Base-by-base conservation (phyloP, 805 yeast species). In the Starmerella apis region DNA sequence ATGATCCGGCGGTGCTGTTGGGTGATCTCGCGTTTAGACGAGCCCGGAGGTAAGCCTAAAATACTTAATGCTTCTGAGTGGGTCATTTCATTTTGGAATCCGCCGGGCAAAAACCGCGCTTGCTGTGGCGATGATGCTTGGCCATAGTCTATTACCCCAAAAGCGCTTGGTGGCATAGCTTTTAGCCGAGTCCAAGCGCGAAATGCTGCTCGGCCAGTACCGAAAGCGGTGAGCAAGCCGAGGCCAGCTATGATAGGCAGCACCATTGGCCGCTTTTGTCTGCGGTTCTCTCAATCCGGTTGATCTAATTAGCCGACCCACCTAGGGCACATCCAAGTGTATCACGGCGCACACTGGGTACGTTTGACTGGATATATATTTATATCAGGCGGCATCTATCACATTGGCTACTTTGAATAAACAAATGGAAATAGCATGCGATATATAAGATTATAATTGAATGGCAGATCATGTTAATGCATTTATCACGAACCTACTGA, bases 1-100 rank as follows among this genome's bases (percentile, higher is more conserved):
- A 88, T 84, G 61, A 87, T 81, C 59, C 72, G 73, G 68, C 95
- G 77, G 64, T 88, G 95, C 52, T 79, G 80, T 54, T 81, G 86
- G 63, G 83, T 82, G 61, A 87, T 71, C 77, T 79, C 77, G 72
- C 61, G 80, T 67, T 39, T 27, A 58, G 67, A 63, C 50, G 72
- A 61, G 49, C 55, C 42, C 42, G 53, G 50, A 48, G 49, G 50
- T 16, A 75, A 66, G 54, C 71, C 75, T 48, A 77, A 68, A 19
- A 77, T 73, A 57, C 71, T 73, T 52, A 72, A 63, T 9, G 80
- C 81, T 60, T 77, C 81, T 50, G 66, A 66, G 45, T 75, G 71
- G 6, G 71, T 66, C 80, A 77, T 77, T 51, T 69, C 48, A 6
- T 43, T 48, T 31, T 61, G 59, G 48, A 67, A 67, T 5, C 71